Conservation (phyloP, 371 early-diverging fungal species). For the Mucor racemosus region DNA sequence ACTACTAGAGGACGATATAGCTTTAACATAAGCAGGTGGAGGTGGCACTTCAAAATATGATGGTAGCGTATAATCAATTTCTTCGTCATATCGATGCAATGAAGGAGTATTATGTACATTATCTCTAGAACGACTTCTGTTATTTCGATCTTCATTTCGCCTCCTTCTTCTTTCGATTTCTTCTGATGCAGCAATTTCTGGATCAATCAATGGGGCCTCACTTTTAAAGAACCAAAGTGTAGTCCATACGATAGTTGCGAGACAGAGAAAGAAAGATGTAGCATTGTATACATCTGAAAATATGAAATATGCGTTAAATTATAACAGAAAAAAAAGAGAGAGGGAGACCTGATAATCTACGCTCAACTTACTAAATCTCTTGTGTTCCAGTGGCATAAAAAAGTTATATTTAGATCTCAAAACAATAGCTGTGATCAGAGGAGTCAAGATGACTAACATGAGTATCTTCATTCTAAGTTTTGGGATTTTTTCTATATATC, state of each 20-base stretch:
- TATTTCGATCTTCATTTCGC: neutral
- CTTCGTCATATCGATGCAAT: neutral
- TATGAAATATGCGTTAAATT: neutral
- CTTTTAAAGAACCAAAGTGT: slow-evolving; percentile 4
- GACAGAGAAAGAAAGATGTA: slow-evolving; percentile 4
- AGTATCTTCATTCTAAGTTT: neutral
- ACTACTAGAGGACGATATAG: neutral
- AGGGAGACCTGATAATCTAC: too few species aligned
- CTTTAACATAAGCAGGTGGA: slow-evolving; percentile 3
- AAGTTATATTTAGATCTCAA: slow-evolving; percentile 1
- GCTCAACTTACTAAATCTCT: neutral
- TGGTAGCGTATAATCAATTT: slow-evolving; percentile 12
- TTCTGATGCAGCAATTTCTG: neutral
- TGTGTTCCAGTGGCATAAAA: neutral
- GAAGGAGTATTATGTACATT: neutral
- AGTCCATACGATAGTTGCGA: neutral
- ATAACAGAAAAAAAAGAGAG: too few species aligned
- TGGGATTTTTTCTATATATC: neutral
- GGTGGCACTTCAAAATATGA: slow-evolving; percentile 7
- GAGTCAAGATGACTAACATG: neutral
- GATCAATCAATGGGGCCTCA: neutral
- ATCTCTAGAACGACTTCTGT: neutral
- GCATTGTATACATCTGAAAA: neutral
- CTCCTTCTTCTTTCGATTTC: neutral
- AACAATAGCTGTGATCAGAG: neutral